A percentile compares a stretch with the other conserved stretches of the same genome.
Evolutionary conservation across 1,284 basidiomycete species (phyloP).

Genomic region (Singerocomus rubriflavus): DNA sequence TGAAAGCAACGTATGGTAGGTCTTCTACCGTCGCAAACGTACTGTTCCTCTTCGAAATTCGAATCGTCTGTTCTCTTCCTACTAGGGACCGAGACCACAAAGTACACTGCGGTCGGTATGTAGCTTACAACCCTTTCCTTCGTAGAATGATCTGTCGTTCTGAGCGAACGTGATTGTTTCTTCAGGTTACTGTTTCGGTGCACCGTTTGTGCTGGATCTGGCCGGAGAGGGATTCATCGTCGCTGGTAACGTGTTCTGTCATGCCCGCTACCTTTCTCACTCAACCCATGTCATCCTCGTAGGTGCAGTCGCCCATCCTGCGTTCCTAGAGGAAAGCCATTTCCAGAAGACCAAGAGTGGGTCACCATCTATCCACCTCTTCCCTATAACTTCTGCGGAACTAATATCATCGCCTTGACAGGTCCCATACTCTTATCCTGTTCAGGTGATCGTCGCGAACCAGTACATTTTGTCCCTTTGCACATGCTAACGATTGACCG

Average conservation of each 20-base stretch:
- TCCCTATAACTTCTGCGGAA: too few relatives aligned
- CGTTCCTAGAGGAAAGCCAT: constrained; percentile 50
- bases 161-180: background rate
- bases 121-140: background rate
- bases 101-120: constrained; percentile 38
- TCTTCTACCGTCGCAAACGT: background rate
- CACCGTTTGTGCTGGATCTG: constrained; percentile 45
- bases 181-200: constrained; percentile 57
- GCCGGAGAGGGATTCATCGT: constrained; percentile 42
- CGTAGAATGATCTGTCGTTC: background rate
- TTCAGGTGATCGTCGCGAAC: constrained; percentile 35
- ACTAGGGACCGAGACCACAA: constrained; percentile 20
- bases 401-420: constrained; percentile 18
- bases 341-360: constrained; percentile 46
- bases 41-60: background rate
- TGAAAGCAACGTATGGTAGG: constrained; percentile 18
- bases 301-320: constrained; percentile 58
- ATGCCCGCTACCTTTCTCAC: background rate
- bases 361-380: constrained; percentile 13
- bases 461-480: too few relatives aligned
- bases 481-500: too few relatives aligned
- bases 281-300: background rate
- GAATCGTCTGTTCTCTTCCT: background rate
- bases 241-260: constrained; percentile 35
- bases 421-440: constrained; percentile 51